A percentile compares a stretch with the other conserved stretches of the same genome.
phyloP scores from a whole-genome alignment of 1,139 yeast genomes.

The Magnusiomyces sp. region DNA sequence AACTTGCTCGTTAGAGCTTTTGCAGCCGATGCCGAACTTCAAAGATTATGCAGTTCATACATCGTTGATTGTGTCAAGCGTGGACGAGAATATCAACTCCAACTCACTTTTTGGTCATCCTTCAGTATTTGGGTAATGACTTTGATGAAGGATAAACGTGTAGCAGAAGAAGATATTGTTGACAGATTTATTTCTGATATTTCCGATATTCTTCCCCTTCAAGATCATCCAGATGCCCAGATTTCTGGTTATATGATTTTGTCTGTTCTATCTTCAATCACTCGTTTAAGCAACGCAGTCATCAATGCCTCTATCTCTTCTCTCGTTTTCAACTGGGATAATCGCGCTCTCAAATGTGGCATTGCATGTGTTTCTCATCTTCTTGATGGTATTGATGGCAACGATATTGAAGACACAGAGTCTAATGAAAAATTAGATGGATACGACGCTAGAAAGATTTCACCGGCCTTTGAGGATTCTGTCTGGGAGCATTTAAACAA shows the following conservation, averaged over 20 bases:
- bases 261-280: constrained; percentile 67
- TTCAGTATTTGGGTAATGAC: constrained; percentile 61
- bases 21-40: constrained; percentile 54
- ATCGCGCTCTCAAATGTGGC: constrained; percentile 30
- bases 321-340: constrained; percentile 43
- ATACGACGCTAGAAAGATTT: neutral
- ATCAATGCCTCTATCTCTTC: constrained; percentile 64
- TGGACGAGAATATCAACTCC: constrained; percentile 45
- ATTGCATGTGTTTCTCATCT: constrained; percentile 35
- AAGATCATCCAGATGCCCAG: constrained; percentile 52
- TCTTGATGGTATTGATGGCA: constrained; percentile 19
- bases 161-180: constrained; percentile 30
- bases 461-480: constrained; percentile 17
- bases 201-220: constrained; percentile 27
- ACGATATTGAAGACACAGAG: neutral
- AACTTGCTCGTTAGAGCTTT: constrained; percentile 66
- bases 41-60: constrained; percentile 55
- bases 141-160: constrained; percentile 35
- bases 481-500: constrained; percentile 22
- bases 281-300: constrained; percentile 56
- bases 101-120: constrained; percentile 70
- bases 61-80: constrained; percentile 42
- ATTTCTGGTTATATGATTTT: constrained; percentile 76
- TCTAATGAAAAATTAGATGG: constrained; percentile 14
- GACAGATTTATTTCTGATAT: constrained; percentile 42